phyloP scores from a whole-genome alignment of 176 grass and related monocot genomes.

The Carex cristatella region DNA sequence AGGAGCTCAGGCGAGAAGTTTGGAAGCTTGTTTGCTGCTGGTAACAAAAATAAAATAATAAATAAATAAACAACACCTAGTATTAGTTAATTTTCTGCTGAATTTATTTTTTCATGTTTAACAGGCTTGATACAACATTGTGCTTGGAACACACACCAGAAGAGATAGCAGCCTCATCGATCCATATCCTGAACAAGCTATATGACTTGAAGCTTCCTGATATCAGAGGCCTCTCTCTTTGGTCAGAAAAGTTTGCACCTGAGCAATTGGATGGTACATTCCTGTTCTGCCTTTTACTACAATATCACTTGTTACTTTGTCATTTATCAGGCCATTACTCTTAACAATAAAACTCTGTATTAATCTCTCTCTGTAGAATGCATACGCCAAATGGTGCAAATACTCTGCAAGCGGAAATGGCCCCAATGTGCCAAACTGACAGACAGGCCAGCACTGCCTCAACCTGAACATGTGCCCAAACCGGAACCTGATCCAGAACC shows the following conservation, averaged over 20 bases:
- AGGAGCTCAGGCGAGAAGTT: constrained; percentile 54
- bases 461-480: neutral
- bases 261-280: constrained; percentile 64
- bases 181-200: constrained; percentile 58
- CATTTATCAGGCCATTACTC: neutral
- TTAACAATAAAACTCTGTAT: neutral
- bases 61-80: neutral
- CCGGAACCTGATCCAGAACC: neutral
- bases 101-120: constrained; percentile 22
- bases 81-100: neutral
- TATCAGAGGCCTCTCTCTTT: constrained; percentile 43
- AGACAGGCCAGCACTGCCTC: neutral
- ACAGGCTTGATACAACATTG: constrained; percentile 62
- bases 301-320: neutral
- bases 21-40: constrained; percentile 89
- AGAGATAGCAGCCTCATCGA: constrained; percentile 66
- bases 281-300: neutral
- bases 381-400: constrained; percentile 56
- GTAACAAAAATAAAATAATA: constrained; percentile 24
- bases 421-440: neutral
- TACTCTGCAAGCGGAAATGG: constrained; percentile 27
- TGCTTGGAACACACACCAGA: constrained; percentile 72
- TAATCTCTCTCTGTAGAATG: constrained; percentile 28
- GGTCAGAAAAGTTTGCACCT: constrained; percentile 81
- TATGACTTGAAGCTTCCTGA: constrained; percentile 55